phyloP scores from a whole-genome alignment of 345 rosid genomes.

The Cardamine resedifolia region DNA sequence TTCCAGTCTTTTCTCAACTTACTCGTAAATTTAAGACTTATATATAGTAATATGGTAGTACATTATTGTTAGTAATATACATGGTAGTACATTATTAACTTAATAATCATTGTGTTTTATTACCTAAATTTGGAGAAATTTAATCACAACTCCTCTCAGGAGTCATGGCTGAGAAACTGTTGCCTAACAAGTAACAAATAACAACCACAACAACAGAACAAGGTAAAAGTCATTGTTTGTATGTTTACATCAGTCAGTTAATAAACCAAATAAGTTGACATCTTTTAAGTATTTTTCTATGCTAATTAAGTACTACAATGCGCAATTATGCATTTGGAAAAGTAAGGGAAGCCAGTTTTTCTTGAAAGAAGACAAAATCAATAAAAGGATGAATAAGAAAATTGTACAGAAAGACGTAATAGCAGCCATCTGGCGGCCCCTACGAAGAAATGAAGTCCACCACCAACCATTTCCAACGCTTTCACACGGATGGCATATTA shows the following conservation, averaged over 20 bases:
- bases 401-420: not conserved
- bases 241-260: not conserved
- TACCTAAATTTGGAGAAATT: conserved; percentile 17
- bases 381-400: conserved; percentile 12
- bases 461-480: conserved; percentile 19
- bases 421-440: conserved; percentile 9
- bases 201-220: not conserved
- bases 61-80: not conserved
- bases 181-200: not conserved
- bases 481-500: conserved; percentile 19
- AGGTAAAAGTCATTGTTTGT: not conserved
- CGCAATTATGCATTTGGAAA: conserved; percentile 4
- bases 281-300: not conserved
- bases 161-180: not conserved
- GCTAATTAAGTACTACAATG: too few relatives aligned
- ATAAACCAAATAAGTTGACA: not conserved
- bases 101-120: conserved; percentile 2
- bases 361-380: not conserved
- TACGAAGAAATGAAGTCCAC: conserved; percentile 17
- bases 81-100: not conserved
- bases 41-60: not conserved
- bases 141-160: not conserved
- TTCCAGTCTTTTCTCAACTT: conserved; percentile 17
- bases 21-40: conserved; percentile 5
- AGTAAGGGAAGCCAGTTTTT: not conserved